Percentiles rank a stretch among this genome's conserved stretches.
phyloP scores from a whole-genome alignment of 1,139 yeast species.

The Suhomyces guaymorum region DNA sequence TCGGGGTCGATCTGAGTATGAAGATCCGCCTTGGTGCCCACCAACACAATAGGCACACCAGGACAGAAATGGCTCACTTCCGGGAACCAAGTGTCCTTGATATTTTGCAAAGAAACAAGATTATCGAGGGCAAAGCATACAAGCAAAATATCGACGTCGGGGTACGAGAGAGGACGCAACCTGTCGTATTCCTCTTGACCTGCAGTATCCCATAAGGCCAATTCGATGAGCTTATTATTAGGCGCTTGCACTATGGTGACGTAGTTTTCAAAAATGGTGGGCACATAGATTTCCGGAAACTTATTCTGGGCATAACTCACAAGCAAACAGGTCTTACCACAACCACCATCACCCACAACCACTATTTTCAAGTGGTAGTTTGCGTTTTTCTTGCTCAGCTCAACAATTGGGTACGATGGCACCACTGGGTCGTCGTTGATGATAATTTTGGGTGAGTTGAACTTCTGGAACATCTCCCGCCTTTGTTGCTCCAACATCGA shows the following conservation, averaged over 20 bases:
- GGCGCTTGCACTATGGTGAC: conserved; percentile 65
- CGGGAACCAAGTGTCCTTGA: conserved; percentile 82
- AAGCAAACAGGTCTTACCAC: conserved; percentile 88
- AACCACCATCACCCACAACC: conserved; percentile 93
- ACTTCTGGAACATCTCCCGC: conserved; percentile 20
- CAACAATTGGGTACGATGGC: conserved; percentile 39
- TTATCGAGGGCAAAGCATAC: conserved; percentile 76
- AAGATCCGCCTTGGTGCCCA: conserved; percentile 79
- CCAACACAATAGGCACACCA: conserved; percentile 69
- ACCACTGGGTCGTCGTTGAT: conserved; percentile 43
- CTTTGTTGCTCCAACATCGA: conserved; percentile 25
- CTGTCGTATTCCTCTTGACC: conserved; percentile 93
- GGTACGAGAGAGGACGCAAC: conserved; percentile 78
- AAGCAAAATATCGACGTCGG: conserved; percentile 74
- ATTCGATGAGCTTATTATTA: conserved; percentile 56
- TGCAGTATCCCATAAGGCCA: conserved; percentile 91
- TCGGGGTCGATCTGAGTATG: conserved; percentile 46
- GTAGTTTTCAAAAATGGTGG: conserved; percentile 87
- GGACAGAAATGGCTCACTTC: conserved; percentile 85
- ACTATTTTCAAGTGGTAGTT: conserved; percentile 62
- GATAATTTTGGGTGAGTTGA: conserved; percentile 30
- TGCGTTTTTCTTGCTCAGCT: conserved; percentile 34
- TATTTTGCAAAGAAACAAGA: conserved; percentile 65
- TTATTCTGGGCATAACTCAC: conserved; percentile 79
- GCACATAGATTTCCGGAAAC: conserved; percentile 80